Base-by-base conservation (phyloP, 2,329 filamentous ascomycete genomes). In the Colletotrichum agaves region DNA sequence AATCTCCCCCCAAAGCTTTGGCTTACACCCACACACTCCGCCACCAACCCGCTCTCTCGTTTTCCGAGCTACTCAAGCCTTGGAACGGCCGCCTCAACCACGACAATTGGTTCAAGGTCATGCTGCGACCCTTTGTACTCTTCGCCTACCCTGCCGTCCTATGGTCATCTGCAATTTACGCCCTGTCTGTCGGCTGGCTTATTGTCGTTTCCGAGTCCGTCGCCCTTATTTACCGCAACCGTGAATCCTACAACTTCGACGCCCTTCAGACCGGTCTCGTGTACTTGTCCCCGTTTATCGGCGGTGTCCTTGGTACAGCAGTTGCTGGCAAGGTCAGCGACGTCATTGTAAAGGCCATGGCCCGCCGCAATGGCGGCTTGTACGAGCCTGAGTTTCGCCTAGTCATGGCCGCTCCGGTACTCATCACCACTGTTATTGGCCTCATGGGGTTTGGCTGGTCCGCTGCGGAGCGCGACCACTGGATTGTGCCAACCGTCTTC, bases 371-470 rank as follows among this genome's bases (percentile, higher is more conserved):
- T 72, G 93, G 93, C n/a, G 95, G 95, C 2, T 83, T 98, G 3
- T 98, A 98, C 77, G 95, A 98, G 78, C 95, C 95, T 1, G 95
- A 98, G 78, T 98, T 97, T 75, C 88, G 94, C 6, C 86, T 97
- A 0, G 86, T 97, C 47, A 97, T 98, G 95, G 93, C 89, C 0
- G 79, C 91, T 3, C 95, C 94, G 0, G 90, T 98, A 35, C 83
- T 91, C 1, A 74, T 98, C 61, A 89, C 89, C 3, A 98, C 94
- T 0, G 88, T 90, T 1, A 88, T 95, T 35, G 96, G 96, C 0
- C 86, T 98, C 15, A 97, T 98, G 90, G 95, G 94, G 2, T 98
- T 96, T 74, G 95, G 95, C n/a, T 98, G 95, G 96, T 94, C 91
- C 10, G 93, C 91, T 0, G 78, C 93, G 70, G 85, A 90, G 63